Evolutionary conservation across 176 grass and related monocot genomes (phyloP), one percentile per base, ranked within the genome.

Genomic region (Eleusine coracana): DNA sequence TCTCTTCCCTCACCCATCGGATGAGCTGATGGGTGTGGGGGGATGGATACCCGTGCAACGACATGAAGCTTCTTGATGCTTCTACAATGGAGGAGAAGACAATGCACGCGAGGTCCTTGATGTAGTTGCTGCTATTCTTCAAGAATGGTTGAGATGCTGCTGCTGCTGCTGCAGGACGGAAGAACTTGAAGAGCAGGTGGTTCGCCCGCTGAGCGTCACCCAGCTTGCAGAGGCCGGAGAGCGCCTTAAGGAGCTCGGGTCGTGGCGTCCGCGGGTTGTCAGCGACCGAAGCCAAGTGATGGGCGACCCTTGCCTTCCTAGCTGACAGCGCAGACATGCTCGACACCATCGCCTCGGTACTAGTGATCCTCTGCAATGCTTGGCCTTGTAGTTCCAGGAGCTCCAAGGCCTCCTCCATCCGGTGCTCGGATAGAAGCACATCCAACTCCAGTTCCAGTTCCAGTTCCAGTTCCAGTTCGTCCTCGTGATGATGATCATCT

Each of bases 1-100:
- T 86, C 77, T 88, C 85, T 70, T 87, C 79, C 73, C 27, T 90
- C 10, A 79, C 91, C 91, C 91, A 93, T 20, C 68, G 63, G 44
- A 70, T 25, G 8, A 88, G 25, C 17, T 88, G 18, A 56, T 17
- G 54, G 54, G 54, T 56, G 54, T 56, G 74, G 20, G 79, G 34
- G 1, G 79, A 70, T 10, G 46, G 3, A 52, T 66, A 46, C 50
- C 85, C 91, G 50, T 88, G 75, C 48, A 90, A 76, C 4, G 62
- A 28, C 7, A 54, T n/a, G 20, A 81, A 83, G 86, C 75, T 52
- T 51, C 75, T 55, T 40, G 86, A 82, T n/a, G 83, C 86, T 37
- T 74, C 21, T 9, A 65, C 40, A 5, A 94, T 65, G 80, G 77
- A 63, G 20, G 88, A 88, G 60, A 94, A 90, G 2, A 88, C 80